Conservation (phyloP, 2,329 filamentous ascomycete species). For the Botrytis cinerea region DNA sequence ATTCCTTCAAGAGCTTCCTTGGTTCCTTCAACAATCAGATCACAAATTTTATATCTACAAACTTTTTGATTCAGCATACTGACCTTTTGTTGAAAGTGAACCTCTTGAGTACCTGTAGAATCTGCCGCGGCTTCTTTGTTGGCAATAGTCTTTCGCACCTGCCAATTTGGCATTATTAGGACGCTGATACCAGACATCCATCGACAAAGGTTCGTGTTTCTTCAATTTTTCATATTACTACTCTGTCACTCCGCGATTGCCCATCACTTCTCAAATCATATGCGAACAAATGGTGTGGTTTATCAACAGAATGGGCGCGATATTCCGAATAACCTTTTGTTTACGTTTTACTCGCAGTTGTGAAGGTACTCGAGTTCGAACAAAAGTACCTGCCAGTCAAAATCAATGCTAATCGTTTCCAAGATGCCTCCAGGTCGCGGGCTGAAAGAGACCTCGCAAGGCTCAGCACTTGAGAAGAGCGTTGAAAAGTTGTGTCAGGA, state of each 20-base stretch:
- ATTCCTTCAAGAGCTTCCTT: neutral
- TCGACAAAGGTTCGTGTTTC: neutral
- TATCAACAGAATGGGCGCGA: neutral
- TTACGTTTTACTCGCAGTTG: neutral
- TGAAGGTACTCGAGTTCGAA: neutral
- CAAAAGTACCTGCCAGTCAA: neutral
- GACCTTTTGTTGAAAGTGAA: neutral
- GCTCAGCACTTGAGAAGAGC: neutral
- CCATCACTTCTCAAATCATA: neutral
- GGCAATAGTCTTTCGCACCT: neutral
- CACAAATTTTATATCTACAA: neutral
- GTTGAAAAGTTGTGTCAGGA: slow-evolving; percentile 2
- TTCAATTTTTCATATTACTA: neutral
- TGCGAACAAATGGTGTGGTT: neutral
- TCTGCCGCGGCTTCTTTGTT: neutral
- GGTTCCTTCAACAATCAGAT: neutral
- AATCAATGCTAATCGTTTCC: neutral
- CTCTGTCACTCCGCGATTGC: neutral
- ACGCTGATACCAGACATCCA: neutral
- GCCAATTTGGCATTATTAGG: neutral
- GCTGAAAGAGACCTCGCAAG: neutral
- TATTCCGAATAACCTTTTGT: neutral
- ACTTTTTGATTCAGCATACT: neutral
- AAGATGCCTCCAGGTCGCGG: slow-evolving; percentile 14
- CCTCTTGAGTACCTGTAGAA: neutral